Evolutionary conservation across 2,329 filamentous ascomycete genomes (phyloP), one percentile per base, ranked within the genome.

Genomic region (Aspergillus cejpii): DNA sequence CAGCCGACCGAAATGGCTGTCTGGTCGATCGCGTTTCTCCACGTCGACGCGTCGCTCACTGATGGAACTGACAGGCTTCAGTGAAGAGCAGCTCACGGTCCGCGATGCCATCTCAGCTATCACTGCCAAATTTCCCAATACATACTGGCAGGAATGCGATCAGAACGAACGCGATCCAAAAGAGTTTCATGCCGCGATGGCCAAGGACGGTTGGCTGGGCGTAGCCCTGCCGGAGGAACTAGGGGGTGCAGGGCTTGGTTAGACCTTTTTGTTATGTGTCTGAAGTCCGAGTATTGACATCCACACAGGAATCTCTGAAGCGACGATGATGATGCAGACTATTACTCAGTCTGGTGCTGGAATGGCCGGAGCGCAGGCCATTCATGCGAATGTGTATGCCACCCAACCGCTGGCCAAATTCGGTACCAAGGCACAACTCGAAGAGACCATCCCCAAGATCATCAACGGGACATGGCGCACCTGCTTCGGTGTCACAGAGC

Each of bases 401-500:
- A 90, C 85, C 0, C 85, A 90, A 54, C 78, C 78, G 1, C 73
- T 92, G 2, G 83, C 85, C 1, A 83, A 77, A 54, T 91, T 90
- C 53, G 85, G 83, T 1, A 83, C 78, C 0, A 62, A 72, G 4
- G 75, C 79, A 41, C 85, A 91, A 65, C 67, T 82, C 2, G 65
- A 78, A 43, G 69, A 70, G 3, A 84, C 80, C 21, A 75, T 92
- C 7, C 81, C 84, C 0, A 80, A 79, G 40, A 81, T 92, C 46
- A 83, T 92, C 29, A 76, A 76, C 5, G 87, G 87, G 2, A 74
- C 80, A 52, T 85, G 76, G 75, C 73, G 86, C 43, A 80, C 80
- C 0, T 92, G 87, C 59, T 92, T 92, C 53, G 87, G 86, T 10
- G 86, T 92, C 38, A 91, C 85, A n/a, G 87, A 91, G 62, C 86